phyloP scores from a whole-genome alignment of 2,329 filamentous ascomycete genomes.

The Chaetomium strumarium region DNA sequence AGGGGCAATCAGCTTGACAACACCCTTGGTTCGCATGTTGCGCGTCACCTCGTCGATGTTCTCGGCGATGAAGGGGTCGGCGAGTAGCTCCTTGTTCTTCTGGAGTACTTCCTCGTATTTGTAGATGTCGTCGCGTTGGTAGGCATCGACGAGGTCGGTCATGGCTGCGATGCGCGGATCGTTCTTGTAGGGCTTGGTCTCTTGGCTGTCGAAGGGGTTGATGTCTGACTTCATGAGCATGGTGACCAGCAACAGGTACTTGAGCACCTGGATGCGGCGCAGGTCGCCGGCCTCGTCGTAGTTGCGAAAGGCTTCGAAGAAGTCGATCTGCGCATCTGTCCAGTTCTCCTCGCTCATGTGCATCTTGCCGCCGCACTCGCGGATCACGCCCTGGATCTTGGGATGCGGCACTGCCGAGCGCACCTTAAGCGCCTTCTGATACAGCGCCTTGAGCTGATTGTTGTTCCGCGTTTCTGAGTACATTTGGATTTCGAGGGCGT shows the following conservation, averaged over 20 bases:
- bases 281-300: slow-evolving; percentile 97
- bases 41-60: slow-evolving; percentile 99
- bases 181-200: slow-evolving; percentile 96
- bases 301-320: slow-evolving; percentile 97
- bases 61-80: slow-evolving; percentile 93
- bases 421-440: slow-evolving; percentile 85
- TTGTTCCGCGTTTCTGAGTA: slow-evolving; percentile 95
- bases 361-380: slow-evolving; percentile 99
- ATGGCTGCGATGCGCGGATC: slow-evolving; percentile 93
- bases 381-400: slow-evolving; percentile 98
- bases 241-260: slow-evolving; percentile 91
- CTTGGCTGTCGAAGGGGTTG: slow-evolving; percentile 97
- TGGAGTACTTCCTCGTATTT: slow-evolving; percentile 83
- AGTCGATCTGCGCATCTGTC: slow-evolving; percentile 94
- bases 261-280: slow-evolving; percentile 93
- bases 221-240: slow-evolving; percentile 99
- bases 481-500: slow-evolving; percentile 98
- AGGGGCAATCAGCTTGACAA: slow-evolving; percentile 86
- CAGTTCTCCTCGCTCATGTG: slow-evolving; percentile 99
- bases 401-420: slow-evolving; percentile 97
- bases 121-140: slow-evolving; percentile 91
- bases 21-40: slow-evolving; percentile 94
- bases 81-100: slow-evolving; percentile 80
- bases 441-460: slow-evolving; percentile 89
- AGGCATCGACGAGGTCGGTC: slow-evolving; percentile 94